phyloP scores from a whole-genome alignment of 2,329 filamentous ascomycete species.

The Tolypocladium nubicola region DNA sequence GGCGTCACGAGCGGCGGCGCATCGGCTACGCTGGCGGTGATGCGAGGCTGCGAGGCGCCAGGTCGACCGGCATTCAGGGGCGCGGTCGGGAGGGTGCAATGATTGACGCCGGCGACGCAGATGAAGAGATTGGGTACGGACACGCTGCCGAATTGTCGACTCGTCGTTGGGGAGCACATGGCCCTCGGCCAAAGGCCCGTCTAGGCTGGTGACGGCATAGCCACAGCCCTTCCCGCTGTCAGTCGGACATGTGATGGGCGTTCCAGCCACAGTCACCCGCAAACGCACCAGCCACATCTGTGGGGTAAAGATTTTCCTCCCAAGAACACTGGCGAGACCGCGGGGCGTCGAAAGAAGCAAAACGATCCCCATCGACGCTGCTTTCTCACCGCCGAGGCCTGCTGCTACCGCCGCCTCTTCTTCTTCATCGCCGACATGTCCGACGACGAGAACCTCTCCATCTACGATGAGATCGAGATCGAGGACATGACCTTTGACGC shows the following conservation, averaged over 20 bases:
- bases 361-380: not conserved
- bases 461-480: conserved; percentile 98
- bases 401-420: not conserved
- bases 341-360: not conserved
- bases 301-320: conserved; percentile 7
- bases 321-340: not conserved
- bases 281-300: conserved; percentile 4
- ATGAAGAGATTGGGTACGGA: not conserved
- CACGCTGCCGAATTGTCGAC: not conserved
- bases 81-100: not conserved
- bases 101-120: not conserved
- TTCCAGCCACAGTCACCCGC: not conserved
- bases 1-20: conserved; percentile 1
- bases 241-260: conserved; percentile 3
- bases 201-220: conserved; percentile 1
- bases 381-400: not conserved
- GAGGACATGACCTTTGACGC: conserved; percentile 94
- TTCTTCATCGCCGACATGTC: conserved; percentile 32
- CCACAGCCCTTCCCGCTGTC: not conserved
- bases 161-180: not conserved
- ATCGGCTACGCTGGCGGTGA: not conserved
- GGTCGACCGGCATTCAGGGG: not conserved
- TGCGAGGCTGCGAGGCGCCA: not conserved
- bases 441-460: conserved; percentile 54
- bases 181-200: conserved; percentile 1